Evolutionary conservation across 495 filamentous ascomycete species (phyloP), one percentile per base, ranked within the genome.

Genomic region (Jackrogersella minutella): DNA sequence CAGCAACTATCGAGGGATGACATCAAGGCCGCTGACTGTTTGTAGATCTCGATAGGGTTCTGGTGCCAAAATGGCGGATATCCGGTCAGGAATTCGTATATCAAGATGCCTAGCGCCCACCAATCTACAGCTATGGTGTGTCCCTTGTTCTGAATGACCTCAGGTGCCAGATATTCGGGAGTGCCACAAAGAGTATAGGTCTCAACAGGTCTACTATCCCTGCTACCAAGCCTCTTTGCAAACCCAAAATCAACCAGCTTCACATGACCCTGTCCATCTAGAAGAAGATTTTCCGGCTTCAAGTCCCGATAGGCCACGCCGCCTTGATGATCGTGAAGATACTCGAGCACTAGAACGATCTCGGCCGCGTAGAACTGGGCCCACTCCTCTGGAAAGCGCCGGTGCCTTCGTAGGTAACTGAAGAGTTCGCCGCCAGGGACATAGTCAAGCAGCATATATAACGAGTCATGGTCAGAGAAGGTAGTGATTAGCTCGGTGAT

Each of bases 231-330:
- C 67, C 89, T 83, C 81, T 98, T 98, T 26, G 95, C 95, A 73
- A 99, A 98, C 0, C 95, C 95, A 78, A 99, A 99, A 77, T 99
- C 95, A n/a, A 98, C 94, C 33, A 98, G 82, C 77, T 95, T 97
- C 73, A 99, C 86, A 77, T 99, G 95, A 4, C 95, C 95, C 31
- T 97, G 87, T 13, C 86, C 91, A 76, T 97, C 95, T 19, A 98
- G 82, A 17, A 98, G 82, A 44, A 99, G 90, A 72, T 99, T 99
- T 76, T 99, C 95, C 1, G 95, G 95, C 76, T 99, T 98, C 70
- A 99, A 77, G 71, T 99, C 95, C 16, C 95, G 90, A 74, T 97
- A 98, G 36, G 95, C 95, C 37, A 99, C 88, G 5, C 92, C 91
- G 22, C 83, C 84, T 72, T 88, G 83, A 30, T 90, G 81, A 72